Conservation (phyloP, 331 rosid genomes). For the Dryas integrifolia region DNA sequence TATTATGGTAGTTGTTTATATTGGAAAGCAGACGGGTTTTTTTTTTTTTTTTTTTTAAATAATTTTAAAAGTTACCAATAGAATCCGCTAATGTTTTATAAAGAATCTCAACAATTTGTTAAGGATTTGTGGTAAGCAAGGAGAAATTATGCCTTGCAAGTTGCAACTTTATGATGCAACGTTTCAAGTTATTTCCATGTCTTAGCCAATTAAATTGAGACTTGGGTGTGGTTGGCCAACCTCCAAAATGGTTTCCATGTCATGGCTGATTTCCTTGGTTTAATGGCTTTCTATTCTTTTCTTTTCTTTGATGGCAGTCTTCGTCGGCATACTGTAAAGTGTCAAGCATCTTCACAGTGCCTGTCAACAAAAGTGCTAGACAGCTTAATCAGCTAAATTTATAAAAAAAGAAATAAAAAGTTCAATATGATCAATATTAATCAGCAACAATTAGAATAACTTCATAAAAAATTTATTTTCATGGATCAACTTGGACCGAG, state of each 20-base stretch:
- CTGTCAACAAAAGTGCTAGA: neutral
- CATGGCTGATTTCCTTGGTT: conserved; percentile 40
- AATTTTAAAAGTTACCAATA: neutral
- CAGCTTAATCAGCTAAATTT: neutral
- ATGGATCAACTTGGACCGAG: conserved; percentile 2
- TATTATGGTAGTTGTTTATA: too few relatives aligned
- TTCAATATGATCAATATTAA: too few relatives aligned
- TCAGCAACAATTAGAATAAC: neutral
- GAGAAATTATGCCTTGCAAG: neutral
- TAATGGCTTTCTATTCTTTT: conserved; percentile 13
- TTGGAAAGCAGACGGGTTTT: too few relatives aligned
- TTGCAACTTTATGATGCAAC: neutral
- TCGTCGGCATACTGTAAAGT: conserved; percentile 22
- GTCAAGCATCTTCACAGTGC: neutral
- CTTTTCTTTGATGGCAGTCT: conserved; percentile 33
- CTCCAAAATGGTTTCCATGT: conserved; percentile 49
- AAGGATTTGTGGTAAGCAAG: neutral
- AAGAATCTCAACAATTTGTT: too few relatives aligned
- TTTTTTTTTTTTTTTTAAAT: too few relatives aligned
- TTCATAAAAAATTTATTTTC: neutral
- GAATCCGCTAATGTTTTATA: neutral
- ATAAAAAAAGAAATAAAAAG: too few relatives aligned
- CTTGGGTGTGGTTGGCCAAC: conserved; percentile 2
- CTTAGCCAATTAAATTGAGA: neutral
- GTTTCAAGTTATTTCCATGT: neutral